Conservation (phyloP, 805 yeast species). For the Ogataea corticis region DNA sequence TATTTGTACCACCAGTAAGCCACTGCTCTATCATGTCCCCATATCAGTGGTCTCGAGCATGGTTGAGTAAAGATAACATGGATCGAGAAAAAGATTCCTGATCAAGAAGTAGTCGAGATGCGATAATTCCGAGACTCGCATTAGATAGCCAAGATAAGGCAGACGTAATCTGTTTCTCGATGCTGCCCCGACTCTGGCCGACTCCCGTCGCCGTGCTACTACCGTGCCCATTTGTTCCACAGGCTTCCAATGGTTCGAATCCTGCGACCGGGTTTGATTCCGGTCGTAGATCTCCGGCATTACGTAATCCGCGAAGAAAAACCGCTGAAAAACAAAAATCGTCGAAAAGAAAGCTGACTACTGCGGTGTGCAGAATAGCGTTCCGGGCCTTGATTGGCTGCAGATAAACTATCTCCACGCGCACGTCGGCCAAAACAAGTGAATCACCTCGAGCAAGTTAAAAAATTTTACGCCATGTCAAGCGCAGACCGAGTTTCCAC, state of each 20-base stretch:
- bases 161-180: too few relatives aligned
- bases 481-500: neutral
- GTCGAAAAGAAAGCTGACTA: neutral
- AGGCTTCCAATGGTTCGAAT: neutral
- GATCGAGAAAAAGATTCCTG: too few relatives aligned
- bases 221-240: neutral
- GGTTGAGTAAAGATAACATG: too few relatives aligned
- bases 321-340: neutral
- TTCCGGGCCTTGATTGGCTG: slow-evolving; percentile 17
- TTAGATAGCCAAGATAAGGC: too few relatives aligned
- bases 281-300: slow-evolving; percentile 1
- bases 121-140: neutral
- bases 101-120: neutral
- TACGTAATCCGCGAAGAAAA: neutral
- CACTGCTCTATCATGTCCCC: too few relatives aligned
- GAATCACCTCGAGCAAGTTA: neutral
- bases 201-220: too few relatives aligned
- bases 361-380: neutral
- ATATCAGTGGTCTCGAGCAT: too few relatives aligned
- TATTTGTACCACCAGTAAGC: too few relatives aligned
- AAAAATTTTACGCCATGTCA: slow-evolving; percentile 1
- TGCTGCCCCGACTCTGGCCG: too few relatives aligned
- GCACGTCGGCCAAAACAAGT: slow-evolving; percentile 1
- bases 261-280: neutral
- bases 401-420: slow-evolving; percentile 13